Evolutionary conservation across 345 rosid genomes (phyloP).

Genomic region (Gossypium rotundifolium): DNA sequence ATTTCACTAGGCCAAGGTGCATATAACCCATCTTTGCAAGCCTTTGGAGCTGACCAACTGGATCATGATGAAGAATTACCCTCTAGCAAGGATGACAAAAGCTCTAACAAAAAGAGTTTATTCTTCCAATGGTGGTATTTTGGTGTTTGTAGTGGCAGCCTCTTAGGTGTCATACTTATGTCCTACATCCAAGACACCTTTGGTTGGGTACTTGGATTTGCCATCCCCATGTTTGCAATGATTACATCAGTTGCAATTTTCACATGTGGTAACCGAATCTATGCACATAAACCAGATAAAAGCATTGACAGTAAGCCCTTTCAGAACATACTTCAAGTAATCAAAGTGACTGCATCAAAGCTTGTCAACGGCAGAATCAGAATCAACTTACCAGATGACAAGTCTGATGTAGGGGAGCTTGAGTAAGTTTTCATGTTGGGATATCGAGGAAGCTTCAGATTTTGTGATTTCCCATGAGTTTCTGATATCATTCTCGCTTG

Average conservation of each 20-base stretch:
- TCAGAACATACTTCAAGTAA: slow-evolving; percentile 18
- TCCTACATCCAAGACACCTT: slow-evolving; percentile 82
- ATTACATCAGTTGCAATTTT: slow-evolving; percentile 44
- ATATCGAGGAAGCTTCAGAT: neutral
- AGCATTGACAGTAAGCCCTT: slow-evolving; percentile 19
- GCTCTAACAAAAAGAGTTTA: slow-evolving; percentile 39
- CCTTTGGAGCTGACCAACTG: slow-evolving; percentile 85
- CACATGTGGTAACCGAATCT: slow-evolving; percentile 53
- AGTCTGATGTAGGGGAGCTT: slow-evolving; percentile 45
- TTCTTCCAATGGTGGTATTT: slow-evolving; percentile 98
- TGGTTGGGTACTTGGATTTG: slow-evolving; percentile 91
- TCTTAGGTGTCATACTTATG: slow-evolving; percentile 76
- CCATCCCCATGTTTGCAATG: slow-evolving; percentile 77
- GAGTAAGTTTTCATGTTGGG: slow-evolving; percentile 52
- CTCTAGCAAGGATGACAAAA: slow-evolving; percentile 29
- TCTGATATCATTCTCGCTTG: slow-evolving; percentile 11
- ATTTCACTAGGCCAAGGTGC: slow-evolving; percentile 82
- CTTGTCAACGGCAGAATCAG: slow-evolving; percentile 27
- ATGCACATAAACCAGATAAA: slow-evolving; percentile 28
- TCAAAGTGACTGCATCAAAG: slow-evolving; percentile 34
- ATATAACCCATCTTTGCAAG: slow-evolving; percentile 84
- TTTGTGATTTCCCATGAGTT: neutral
- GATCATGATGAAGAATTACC: slow-evolving; percentile 47
- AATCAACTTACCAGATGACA: slow-evolving; percentile 33
- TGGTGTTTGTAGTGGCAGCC: slow-evolving; percentile 80